These are phyloP conservation scores for Kluyveromyces aestuarii DNA, from an alignment of 805 yeast species.

Conservation along the genomic window DNA sequence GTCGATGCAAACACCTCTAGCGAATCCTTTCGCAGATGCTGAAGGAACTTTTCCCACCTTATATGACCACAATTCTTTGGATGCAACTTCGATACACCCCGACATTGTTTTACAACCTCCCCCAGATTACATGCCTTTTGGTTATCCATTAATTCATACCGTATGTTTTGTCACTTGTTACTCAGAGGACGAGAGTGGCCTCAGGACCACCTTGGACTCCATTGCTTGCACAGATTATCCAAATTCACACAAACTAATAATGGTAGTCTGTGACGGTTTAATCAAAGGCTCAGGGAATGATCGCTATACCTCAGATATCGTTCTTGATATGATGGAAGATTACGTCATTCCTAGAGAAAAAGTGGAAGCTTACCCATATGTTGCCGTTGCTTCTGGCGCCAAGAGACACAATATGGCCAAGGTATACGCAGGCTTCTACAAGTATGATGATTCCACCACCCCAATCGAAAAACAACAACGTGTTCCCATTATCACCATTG, in stretches of 20 bases:
- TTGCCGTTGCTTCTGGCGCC: constrained; percentile 89
- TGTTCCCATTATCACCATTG: constrained; percentile 69
- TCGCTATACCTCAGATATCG: constrained; percentile 81
- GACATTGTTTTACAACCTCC: constrained; percentile 91
- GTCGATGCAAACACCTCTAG: background rate
- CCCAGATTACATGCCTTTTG: constrained; percentile 76
- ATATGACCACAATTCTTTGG: constrained; percentile 36
- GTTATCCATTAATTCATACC: constrained; percentile 66
- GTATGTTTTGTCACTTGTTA: constrained; percentile 84
- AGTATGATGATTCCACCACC: constrained; percentile 67
- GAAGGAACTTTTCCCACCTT: constrained; percentile 3
- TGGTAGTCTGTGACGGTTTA: constrained; percentile 87
- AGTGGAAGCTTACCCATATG: constrained; percentile 77
- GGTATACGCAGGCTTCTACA: constrained; percentile 89
- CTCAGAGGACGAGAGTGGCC: constrained; percentile 82
- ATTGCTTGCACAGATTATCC: constrained; percentile 93
- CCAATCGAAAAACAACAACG: constrained; percentile 77
- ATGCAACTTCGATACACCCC: constrained; percentile 55
- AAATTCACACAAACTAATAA: constrained; percentile 80
- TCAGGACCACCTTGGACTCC: constrained; percentile 85
- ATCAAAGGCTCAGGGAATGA: constrained; percentile 94
- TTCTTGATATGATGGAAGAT: constrained; percentile 77
- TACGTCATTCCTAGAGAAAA: constrained; percentile 62
- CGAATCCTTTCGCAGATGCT: background rate
- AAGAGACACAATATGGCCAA: constrained; percentile 98